Evolutionary conservation across 2,329 filamentous ascomycete genomes (phyloP), one percentile per base, ranked within the genome.

Genomic region (Aureobasidium sp.): DNA sequence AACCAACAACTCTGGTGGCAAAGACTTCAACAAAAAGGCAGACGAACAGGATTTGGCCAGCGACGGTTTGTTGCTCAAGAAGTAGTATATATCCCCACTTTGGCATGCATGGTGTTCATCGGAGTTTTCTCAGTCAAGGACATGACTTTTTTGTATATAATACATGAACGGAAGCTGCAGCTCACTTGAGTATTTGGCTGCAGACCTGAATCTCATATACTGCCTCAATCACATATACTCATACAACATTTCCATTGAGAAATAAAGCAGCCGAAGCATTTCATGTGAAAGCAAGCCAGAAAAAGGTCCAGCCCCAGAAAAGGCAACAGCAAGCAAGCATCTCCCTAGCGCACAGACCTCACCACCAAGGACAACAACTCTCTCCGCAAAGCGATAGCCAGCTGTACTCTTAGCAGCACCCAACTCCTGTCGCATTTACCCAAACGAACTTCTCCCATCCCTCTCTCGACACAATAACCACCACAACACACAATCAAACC

Each of bases 1-100:
- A 0, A 96, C 92, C 0, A 97, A 97, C 71, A 78, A 84, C 64
- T 67, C 66, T 59, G 68, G 59, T 63, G 76, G 66, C 67, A 76
- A 64, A 66, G 58, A 73, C 69, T 50, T 67, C 67, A 66, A 64
- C 50, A 49, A 72, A 67, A 59, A 50, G n/a, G 42, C 36, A 25
- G 57, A 59, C 13, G 57, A 59, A 11, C 57, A 59, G 21, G 57
- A 59, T 11, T 11, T 59, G 44, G 25, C 39, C 5, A 59, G 57
- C 45, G 57, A 59, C 8, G 57, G 57, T 42, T 11, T 59, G 25
- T 29, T 49, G 45, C 30, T 59, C 45, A 59, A 59, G 25, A 36
- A 44, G 36, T 59, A 50, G 42, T 29, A 11, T 9, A 58, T 37
- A 29, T 37, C 11, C 8, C n/a, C 41, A 48, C 10, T n/a, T 34